Evolutionary conservation across 371 early-diverging fungal species (phyloP).

Genomic region (Syncephalis plumigaleata): DNA sequence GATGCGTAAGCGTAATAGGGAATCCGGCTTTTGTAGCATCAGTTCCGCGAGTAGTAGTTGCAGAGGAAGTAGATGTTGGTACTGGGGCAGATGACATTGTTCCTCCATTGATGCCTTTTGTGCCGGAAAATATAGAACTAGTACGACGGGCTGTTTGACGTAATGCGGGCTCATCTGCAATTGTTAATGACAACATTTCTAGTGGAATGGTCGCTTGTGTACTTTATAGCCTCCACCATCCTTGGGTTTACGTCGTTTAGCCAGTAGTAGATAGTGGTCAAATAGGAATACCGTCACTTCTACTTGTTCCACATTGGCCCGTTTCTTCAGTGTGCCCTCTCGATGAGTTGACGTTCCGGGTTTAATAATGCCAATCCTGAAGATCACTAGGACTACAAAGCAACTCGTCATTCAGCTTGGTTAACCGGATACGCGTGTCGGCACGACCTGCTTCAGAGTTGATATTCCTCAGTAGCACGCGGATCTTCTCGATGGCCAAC

Average conservation of each 20-base stretch:
- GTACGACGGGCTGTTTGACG: conserved; percentile 9
- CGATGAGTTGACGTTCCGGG: conserved; percentile 43
- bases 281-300: conserved; percentile 64
- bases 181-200: conserved; percentile 41
- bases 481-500: conserved; percentile 38
- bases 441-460: conserved; percentile 74
- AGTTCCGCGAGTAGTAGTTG: conserved; percentile 11
- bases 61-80: background rate
- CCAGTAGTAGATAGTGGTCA: conserved; percentile 69
- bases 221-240: conserved; percentile 46
- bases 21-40: conserved; percentile 21
- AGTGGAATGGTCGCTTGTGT: conserved; percentile 51
- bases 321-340: conserved; percentile 62
- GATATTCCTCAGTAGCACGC: conserved; percentile 47
- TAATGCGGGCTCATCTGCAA: conserved; percentile 28
- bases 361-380: conserved; percentile 56
- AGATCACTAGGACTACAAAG: conserved; percentile 27
- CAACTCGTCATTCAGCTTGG: conserved; percentile 27
- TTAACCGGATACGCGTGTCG: conserved; percentile 54
- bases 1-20: conserved; percentile 53
- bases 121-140: conserved; percentile 16
- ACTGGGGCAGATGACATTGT: background rate
- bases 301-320: conserved; percentile 37
- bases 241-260: conserved; percentile 37
- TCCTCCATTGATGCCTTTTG: background rate